Evolutionary conservation across 345 rosid species (phyloP), one percentile per base, ranked within the genome.

Genomic region (Mercurialis annua): DNA sequence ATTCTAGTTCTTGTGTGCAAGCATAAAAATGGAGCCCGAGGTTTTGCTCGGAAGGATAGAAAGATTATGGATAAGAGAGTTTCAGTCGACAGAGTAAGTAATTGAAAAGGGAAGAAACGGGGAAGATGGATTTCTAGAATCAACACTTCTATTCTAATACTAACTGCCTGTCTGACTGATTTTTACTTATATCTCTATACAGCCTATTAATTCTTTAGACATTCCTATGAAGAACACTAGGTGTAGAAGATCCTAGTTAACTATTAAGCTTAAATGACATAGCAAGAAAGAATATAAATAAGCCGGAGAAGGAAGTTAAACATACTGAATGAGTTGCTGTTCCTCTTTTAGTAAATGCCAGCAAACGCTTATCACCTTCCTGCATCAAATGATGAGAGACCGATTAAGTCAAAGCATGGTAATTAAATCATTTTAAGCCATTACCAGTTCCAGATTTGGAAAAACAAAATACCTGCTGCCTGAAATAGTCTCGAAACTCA

Each of bases 261-360:
- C 29, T 29, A 17, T 54, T 4, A 7, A 54, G 4, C 57, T 52
- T 52, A 33, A 56, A 17, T n/a, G 6, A 0, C 18, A 20, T 36
- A 20, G 16, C 44, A 23, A 60, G 15, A 36, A 11, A 40, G 3
- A 14, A 21, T 2, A 23, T 21, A 60, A 20, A 12, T 14, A 10
- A 60, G 5, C 14, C 10, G 31, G 43, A 53, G 23, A 67, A 55
- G 46, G 80, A 60, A 18, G n/a, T 7, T 43, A 16, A 65, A 78
- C 90, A 77, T 75, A 90, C 98, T 0, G 98, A 90, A 77, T 93
- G 97, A 40, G 80, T 78, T 29, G 62, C 26, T 5, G 87, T 82
- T 71, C 98, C 98, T 76, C 90, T 82, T 80, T 93, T 90, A 7
- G 98, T 93, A 71, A 90, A 86, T 76, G 97, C 98, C 44, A 90